phyloP scores from a whole-genome alignment of 1,284 basidiomycete genomes.

The Thelephora terrestris region DNA sequence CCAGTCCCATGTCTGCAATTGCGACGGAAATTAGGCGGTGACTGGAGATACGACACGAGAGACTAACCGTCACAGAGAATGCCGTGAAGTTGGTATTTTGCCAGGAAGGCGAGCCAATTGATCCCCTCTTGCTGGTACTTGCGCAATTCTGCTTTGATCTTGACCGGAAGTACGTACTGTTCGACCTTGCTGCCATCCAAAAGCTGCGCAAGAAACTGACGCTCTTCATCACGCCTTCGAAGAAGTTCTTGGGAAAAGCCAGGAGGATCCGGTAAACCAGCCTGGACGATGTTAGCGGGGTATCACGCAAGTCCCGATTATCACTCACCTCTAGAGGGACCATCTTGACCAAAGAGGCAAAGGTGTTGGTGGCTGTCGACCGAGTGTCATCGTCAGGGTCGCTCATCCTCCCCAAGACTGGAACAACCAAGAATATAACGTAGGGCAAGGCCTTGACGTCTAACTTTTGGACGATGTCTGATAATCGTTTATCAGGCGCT shows the following conservation, averaged over 20 bases:
- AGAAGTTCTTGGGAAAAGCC: conserved; percentile 90
- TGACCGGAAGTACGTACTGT: conserved; percentile 80
- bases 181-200: conserved; percentile 94
- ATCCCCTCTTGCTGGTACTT: conserved; percentile 99
- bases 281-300: conserved; percentile 33
- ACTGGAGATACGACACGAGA: neutral
- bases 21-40: neutral
- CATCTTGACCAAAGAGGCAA: conserved; percentile 98
- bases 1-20: conserved; percentile 87
- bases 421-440: conserved; percentile 95
- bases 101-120: conserved; percentile 97
- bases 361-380: conserved; percentile 90
- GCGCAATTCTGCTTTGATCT: conserved; percentile 89
- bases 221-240: conserved; percentile 78
- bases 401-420: conserved; percentile 95
- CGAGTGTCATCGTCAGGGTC: conserved; percentile 89
- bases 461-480: conserved; percentile 86
- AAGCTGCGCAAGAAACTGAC: conserved; percentile 89
- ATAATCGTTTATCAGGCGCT: conserved; percentile 6
- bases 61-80: conserved; percentile 91
- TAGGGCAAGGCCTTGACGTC: conserved; percentile 96
- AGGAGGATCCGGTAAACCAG: conserved; percentile 90
- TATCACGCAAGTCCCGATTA: neutral
- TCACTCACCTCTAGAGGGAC: conserved; percentile 83
- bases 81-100: conserved; percentile 95